phyloP scores from a whole-genome alignment of 805 yeast species.

The Metschnikowia reukaufii region DNA sequence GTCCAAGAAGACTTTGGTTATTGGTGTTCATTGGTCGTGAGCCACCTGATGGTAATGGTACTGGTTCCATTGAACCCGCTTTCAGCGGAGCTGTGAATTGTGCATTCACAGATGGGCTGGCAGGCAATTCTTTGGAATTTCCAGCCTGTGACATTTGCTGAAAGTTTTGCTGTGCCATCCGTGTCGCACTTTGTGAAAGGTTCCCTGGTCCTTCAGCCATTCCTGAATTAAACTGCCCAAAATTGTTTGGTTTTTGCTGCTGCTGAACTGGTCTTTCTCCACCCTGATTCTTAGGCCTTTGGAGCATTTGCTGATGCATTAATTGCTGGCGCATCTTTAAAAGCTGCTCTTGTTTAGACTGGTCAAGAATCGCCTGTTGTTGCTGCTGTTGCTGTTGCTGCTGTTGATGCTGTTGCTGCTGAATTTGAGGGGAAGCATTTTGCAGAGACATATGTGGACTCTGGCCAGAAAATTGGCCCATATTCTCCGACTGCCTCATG shows the following conservation, averaged over 20 bases:
- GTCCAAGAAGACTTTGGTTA: background rate
- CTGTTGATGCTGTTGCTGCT: constrained; percentile 5
- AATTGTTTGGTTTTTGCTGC: constrained; percentile 10
- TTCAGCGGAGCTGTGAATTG: constrained; percentile 6
- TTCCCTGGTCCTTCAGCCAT: background rate
- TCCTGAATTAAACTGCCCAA: background rate
- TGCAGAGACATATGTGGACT: constrained; percentile 8
- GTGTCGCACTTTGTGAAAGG: background rate
- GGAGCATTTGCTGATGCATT: constrained; percentile 39
- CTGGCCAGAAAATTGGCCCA: constrained; percentile 7
- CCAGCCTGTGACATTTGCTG: constrained; percentile 1
- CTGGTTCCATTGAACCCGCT: constrained; percentile 1
- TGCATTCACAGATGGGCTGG: constrained; percentile 9
- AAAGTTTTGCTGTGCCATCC: constrained; percentile 3
- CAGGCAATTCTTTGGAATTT: background rate
- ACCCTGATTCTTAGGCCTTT: constrained; percentile 24
- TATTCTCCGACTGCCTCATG: constrained; percentile 16
- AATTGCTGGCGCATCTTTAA: constrained; percentile 40
- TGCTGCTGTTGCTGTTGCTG: constrained; percentile 9
- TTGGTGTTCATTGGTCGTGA: constrained; percentile 1
- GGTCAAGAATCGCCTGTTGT: constrained; percentile 23
- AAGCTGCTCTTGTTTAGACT: constrained; percentile 35
- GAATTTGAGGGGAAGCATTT: constrained; percentile 2
- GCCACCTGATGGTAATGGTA: constrained; percentile 2
- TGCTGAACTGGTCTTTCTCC: constrained; percentile 7